Evolutionary conservation across 257 asterid genomes (phyloP).

Genomic region (Gardenia jasminoides): DNA sequence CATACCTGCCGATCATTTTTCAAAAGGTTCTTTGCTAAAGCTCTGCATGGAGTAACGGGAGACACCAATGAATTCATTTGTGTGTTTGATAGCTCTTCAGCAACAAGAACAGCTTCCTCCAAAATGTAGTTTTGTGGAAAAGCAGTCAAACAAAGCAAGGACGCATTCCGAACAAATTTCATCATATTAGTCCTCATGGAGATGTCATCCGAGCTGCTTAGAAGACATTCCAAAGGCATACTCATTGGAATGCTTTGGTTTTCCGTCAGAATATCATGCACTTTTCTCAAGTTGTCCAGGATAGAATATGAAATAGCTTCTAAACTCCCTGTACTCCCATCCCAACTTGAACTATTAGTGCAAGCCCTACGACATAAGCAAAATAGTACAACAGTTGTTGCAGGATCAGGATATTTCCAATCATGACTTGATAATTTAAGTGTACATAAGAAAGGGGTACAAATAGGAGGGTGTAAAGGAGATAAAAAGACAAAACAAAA

Average conservation of each 20-base stretch:
- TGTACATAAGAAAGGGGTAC: background rate
- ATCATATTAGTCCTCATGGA: constrained; percentile 64
- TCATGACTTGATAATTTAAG: background rate
- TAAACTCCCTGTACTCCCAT: constrained; percentile 59
- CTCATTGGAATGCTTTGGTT: constrained; percentile 34
- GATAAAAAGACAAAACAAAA: background rate
- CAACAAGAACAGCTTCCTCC: constrained; percentile 91
- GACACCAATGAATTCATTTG: constrained; percentile 45
- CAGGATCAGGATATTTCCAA: background rate
- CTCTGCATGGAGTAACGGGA: constrained; percentile 80
- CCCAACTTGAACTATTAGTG: constrained; percentile 90
- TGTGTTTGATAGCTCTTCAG: constrained; percentile 89
- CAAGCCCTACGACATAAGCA: constrained; percentile 58
- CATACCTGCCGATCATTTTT: constrained; percentile 89
- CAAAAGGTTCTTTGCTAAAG: constrained; percentile 76
- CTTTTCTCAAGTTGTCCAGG: constrained; percentile 53
- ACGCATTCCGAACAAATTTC: constrained; percentile 80
- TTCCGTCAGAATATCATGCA: constrained; percentile 40
- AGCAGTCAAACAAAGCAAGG: constrained; percentile 66
- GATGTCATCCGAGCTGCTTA: constrained; percentile 50
- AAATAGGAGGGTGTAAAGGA: background rate
- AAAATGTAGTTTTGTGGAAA: constrained; percentile 78
- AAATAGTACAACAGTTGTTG: constrained; percentile 4
- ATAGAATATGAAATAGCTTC: constrained; percentile 62
- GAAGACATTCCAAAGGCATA: constrained; percentile 52